These are phyloP conservation scores for Kalanchoe fedtschenkoi DNA, from an alignment of 164 flowering plant species.

Conservation along the genomic window DNA sequence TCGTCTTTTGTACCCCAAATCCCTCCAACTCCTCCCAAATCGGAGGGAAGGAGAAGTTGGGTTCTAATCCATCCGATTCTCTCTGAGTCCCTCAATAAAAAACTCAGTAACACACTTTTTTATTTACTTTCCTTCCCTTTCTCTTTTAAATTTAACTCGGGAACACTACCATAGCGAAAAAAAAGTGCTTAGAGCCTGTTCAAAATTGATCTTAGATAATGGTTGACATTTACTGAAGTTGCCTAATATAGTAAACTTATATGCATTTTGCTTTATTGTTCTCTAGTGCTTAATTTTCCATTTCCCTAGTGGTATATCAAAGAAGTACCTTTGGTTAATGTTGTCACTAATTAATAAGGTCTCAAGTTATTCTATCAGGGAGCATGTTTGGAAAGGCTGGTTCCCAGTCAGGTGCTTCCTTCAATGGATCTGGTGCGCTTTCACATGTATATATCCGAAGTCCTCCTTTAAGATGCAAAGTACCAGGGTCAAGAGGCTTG, in stretches of 20 bases:
- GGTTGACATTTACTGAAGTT: no score
- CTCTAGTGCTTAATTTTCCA: not conserved
- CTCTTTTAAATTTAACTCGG: no score
- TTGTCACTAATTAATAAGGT: not conserved
- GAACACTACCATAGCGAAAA: no score
- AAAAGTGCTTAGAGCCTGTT: not conserved
- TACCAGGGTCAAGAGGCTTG: constrained; percentile 52
- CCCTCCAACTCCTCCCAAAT: no score
- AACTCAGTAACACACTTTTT: no score
- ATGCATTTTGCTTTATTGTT: not conserved
- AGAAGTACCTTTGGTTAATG: not conserved
- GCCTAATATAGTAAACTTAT: no score
- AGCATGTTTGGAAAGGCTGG: constrained; percentile 57
- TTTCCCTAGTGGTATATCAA: not conserved
- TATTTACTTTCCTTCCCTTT: no score
- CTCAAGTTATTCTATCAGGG: constrained; percentile 1
- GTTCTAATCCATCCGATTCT: no score
- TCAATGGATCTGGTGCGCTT: constrained; percentile 58
- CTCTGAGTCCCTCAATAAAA: no score
- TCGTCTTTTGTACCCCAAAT: not conserved
- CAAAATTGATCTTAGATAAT: not conserved
- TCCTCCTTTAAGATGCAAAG: constrained; percentile 61
- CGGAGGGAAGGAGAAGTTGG: no score
- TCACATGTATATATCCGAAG: constrained; percentile 81
- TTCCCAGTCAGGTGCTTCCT: constrained; percentile 41